A percentile compares a stretch with the other conserved stretches of the same genome.
These are phyloP conservation scores for Starmerella roubikii DNA, from an alignment of 805 yeast genomes.

Conservation along the genomic window DNA sequence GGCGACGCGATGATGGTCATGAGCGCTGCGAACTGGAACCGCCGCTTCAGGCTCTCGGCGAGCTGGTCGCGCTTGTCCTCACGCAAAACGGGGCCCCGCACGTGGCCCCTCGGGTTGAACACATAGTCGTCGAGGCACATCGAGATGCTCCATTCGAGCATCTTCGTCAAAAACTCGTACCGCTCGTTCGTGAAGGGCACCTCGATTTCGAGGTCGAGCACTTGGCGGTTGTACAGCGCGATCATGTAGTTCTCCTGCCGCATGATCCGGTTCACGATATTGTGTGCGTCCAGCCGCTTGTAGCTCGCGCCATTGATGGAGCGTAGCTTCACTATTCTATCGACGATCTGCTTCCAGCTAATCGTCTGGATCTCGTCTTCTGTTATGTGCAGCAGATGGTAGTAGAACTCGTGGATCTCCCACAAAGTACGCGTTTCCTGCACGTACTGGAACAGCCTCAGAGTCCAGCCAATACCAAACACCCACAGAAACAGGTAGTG, in stretches of 20 bases:
- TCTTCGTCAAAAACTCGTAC: conserved; percentile 49
- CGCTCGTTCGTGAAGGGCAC: conserved; percentile 32
- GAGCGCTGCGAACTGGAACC: conserved; percentile 80
- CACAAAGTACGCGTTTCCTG: conserved; percentile 51
- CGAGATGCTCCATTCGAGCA: conserved; percentile 88
- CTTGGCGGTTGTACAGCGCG: conserved; percentile 68
- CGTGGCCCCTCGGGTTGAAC: conserved; percentile 71
- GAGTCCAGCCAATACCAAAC: conserved; percentile 35
- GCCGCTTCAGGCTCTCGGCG: conserved; percentile 53
- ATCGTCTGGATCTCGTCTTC: conserved; percentile 84
- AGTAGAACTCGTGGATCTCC: conserved; percentile 68
- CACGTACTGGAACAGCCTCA: conserved; percentile 32
- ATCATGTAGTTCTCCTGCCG: conserved; percentile 87
- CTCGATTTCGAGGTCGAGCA: conserved; percentile 53
- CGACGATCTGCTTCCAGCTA: conserved; percentile 80
- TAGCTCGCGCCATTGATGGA: conserved; percentile 29
- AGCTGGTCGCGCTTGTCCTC: conserved; percentile 54
- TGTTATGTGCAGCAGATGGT: conserved; percentile 51
- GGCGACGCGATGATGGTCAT: conserved; percentile 77
- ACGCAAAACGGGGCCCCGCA: conserved; percentile 56
- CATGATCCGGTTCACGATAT: conserved; percentile 91
- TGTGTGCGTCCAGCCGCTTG: conserved; percentile 75
- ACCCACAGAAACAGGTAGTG: conserved; percentile 53
- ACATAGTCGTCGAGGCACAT: conserved; percentile 76
- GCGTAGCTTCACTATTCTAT: conserved; percentile 55